Evolutionary conservation across 2,329 filamentous ascomycete genomes (phyloP).

Genomic region (Diaporthe capsici): DNA sequence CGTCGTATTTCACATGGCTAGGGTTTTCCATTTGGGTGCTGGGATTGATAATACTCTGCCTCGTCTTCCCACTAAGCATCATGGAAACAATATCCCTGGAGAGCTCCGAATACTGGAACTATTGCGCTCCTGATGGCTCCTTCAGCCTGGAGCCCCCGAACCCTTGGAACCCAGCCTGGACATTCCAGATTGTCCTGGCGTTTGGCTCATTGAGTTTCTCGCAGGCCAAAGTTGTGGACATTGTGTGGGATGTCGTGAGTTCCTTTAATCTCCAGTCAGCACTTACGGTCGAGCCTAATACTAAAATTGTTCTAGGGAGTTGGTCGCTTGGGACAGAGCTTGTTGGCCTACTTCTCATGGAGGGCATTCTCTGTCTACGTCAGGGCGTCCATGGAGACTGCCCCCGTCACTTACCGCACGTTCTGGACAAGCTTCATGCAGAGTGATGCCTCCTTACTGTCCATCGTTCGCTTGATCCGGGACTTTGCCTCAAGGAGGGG

Average conservation of each 20-base stretch:
- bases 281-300: neutral
- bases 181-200: slow-evolving; percentile 45
- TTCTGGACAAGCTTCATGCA: slow-evolving; percentile 47
- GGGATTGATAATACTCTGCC: neutral
- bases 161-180: slow-evolving; percentile 42
- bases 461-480: slow-evolving; percentile 41
- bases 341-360: slow-evolving; percentile 49
- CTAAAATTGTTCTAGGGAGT: slow-evolving; percentile 45
- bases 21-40: neutral
- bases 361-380: slow-evolving; percentile 47
- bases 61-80: slow-evolving; percentile 7
- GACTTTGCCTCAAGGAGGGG: slow-evolving; percentile 43
- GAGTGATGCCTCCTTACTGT: slow-evolving; percentile 42
- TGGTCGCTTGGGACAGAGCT: slow-evolving; percentile 47
- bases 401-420: slow-evolving; percentile 47
- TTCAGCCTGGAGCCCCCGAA: slow-evolving; percentile 10
- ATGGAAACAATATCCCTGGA: neutral
- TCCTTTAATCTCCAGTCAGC: no score
- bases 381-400: slow-evolving; percentile 45
- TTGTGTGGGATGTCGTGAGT: slow-evolving; percentile 49
- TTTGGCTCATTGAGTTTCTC: slow-evolving; percentile 46
- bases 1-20: neutral
- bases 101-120: neutral
- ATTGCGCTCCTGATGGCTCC: slow-evolving; percentile 25
- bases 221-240: slow-evolving; percentile 47